These are phyloP conservation scores for Aspergillus japonicus DNA, from an alignment of 2,329 filamentous ascomycete genomes.

Conservation along the genomic window DNA sequence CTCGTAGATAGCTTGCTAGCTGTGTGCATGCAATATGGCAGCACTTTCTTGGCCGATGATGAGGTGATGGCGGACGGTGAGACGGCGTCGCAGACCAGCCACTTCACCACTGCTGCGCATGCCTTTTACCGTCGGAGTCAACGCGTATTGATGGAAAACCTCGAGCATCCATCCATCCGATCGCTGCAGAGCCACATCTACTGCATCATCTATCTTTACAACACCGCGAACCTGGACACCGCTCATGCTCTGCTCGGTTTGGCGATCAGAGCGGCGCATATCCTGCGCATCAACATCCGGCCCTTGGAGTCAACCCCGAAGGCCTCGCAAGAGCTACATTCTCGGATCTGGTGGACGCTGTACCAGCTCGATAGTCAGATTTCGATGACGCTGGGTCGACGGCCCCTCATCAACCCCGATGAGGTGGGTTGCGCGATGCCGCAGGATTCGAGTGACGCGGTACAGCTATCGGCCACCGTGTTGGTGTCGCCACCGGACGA, in stretches of 20 bases:
- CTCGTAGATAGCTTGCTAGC: constrained; percentile 55
- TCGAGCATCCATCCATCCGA: constrained; percentile 49
- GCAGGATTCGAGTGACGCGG: constrained; percentile 34
- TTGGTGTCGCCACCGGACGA: constrained; percentile 30
- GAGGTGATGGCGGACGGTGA: not conserved
- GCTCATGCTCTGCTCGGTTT: constrained; percentile 42
- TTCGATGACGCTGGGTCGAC: constrained; percentile 50
- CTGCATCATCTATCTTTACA: constrained; percentile 48
- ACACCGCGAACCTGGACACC: constrained; percentile 52
- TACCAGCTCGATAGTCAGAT: constrained; percentile 51
- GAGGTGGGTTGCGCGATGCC: constrained; percentile 41
- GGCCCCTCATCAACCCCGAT: constrained; percentile 37
- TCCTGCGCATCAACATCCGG: constrained; percentile 51
- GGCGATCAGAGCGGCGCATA: constrained; percentile 48
- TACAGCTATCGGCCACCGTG: constrained; percentile 31
- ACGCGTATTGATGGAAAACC: constrained; percentile 43
- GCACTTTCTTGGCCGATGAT: too few species aligned
- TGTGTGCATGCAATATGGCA: constrained; percentile 52
- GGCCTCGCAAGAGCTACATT: constrained; percentile 46
- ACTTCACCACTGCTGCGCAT: constrained; percentile 46
- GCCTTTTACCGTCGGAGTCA: constrained; percentile 52
- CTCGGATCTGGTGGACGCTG: constrained; percentile 55
- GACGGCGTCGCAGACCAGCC: constrained; percentile 14
- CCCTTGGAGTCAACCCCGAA: constrained; percentile 37
- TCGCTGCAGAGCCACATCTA: constrained; percentile 53